These are phyloP conservation scores for Lycium ferocissimum DNA, from an alignment of 257 asterid genomes.

Conservation along the genomic window DNA sequence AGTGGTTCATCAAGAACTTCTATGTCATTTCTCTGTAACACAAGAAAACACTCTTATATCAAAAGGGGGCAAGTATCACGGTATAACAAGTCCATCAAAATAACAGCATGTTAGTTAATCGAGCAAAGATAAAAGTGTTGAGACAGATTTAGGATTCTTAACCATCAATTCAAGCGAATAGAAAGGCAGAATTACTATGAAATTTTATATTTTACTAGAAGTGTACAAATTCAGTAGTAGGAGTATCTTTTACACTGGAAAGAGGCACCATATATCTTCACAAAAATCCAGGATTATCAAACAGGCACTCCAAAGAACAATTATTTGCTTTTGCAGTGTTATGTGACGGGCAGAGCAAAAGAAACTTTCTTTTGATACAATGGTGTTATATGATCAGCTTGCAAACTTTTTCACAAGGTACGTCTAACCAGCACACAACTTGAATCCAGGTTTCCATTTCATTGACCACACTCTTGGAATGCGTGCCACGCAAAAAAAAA, in stretches of 20 bases:
- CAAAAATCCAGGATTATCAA: background rate
- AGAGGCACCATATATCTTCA: background rate
- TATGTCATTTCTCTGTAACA: constrained; percentile 74
- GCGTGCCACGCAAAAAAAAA: too few relatives aligned
- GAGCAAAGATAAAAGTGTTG: background rate
- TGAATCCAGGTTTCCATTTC: background rate
- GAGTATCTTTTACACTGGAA: background rate
- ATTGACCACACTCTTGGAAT: too few relatives aligned
- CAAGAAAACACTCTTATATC: background rate
- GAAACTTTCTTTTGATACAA: background rate
- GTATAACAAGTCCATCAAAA: constrained; percentile 23
- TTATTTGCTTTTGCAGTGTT: background rate
- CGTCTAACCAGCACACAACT: too few relatives aligned
- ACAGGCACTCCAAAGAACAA: background rate
- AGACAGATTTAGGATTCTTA: background rate
- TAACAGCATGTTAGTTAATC: background rate
- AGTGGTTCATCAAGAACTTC: constrained; percentile 91
- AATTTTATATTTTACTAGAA: background rate
- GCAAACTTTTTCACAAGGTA: too few relatives aligned
- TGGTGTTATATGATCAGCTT: too few relatives aligned
- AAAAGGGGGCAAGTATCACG: background rate
- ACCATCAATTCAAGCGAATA: background rate
- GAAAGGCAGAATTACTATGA: background rate
- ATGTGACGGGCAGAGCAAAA: background rate
- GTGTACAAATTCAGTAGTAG: background rate